Conservation (phyloP, 129 eudicot genomes). For the Helichrysum umbraculigerum region DNA sequence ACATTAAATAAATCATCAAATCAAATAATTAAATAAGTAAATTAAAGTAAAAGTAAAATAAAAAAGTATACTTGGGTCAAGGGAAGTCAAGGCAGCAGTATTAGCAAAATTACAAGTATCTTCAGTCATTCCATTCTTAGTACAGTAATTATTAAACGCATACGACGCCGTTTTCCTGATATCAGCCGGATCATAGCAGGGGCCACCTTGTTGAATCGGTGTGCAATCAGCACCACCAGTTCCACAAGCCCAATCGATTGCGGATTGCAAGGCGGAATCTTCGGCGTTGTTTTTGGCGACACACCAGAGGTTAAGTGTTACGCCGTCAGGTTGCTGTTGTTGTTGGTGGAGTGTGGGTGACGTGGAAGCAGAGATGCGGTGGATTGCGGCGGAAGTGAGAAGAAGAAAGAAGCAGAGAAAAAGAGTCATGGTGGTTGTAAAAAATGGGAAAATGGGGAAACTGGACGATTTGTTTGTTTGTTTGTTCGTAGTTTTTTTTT, state of each 20-base stretch:
- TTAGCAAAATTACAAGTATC: slow-evolving; percentile 61
- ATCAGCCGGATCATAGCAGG: slow-evolving; percentile 69
- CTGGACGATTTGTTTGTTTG: background rate
- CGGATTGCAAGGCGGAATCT: slow-evolving; percentile 68
- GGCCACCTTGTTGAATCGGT: slow-evolving; percentile 68
- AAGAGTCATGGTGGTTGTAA: slow-evolving; percentile 21
- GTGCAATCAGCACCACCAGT: slow-evolving; percentile 79
- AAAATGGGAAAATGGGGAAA: background rate
- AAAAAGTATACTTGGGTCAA: slow-evolving; percentile 67
- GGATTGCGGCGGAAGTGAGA: slow-evolving; percentile 17
- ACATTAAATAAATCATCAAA: background rate
- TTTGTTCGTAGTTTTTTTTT: slow-evolving; percentile 17
- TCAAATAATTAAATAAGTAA: background rate
- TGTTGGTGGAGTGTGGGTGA: slow-evolving; percentile 8
- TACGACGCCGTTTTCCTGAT: slow-evolving; percentile 75
- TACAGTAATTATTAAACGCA: slow-evolving; percentile 79
- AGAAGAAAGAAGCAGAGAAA: slow-evolving; percentile 20
- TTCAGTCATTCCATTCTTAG: slow-evolving; percentile 62
- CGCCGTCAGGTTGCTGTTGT: slow-evolving; percentile 27
- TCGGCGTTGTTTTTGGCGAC: slow-evolving; percentile 98
- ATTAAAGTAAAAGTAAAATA: too few relatives aligned
- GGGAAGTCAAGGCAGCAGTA: slow-evolving; percentile 76
- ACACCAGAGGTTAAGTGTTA: slow-evolving; percentile 71
- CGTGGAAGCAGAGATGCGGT: slow-evolving; percentile 6
- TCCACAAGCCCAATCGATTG: slow-evolving; percentile 91